Conservation (phyloP, 129 eudicot species). For the Scalesia atractyloides region DNA sequence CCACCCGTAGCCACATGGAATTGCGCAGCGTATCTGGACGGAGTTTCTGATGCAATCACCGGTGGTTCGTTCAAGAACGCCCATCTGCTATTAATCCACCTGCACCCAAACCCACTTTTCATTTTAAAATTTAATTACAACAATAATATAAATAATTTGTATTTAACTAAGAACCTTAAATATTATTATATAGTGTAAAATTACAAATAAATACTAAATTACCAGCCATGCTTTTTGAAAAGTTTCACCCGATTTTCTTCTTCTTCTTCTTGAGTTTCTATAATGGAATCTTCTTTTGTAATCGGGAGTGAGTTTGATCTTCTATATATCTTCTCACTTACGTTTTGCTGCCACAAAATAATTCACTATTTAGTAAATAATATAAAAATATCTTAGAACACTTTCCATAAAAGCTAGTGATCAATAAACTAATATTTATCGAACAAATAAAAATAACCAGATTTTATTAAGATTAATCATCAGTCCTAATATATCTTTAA, state of each 20-base stretch:
- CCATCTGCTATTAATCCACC: conserved; percentile 78
- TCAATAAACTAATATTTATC: neutral
- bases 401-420: neutral
- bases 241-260: conserved; percentile 39
- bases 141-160: too few species aligned
- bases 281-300: conserved; percentile 14
- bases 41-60: conserved; percentile 51
- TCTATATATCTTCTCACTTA: conserved; percentile 17
- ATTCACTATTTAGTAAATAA: neutral
- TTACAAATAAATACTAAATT: neutral
- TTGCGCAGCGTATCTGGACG: conserved; percentile 54
- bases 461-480: neutral
- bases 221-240: conserved; percentile 62
- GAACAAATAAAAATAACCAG: too few species aligned
- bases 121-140: neutral
- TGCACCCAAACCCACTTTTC: conserved; percentile 2
- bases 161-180: neutral
- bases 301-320: conserved; percentile 48
- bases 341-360: conserved; percentile 24
- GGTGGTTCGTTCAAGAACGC: conserved; percentile 89
- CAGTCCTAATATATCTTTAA: too few species aligned
- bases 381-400: neutral
- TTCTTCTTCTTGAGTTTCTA: conserved; percentile 20
- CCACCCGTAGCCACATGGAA: conserved; percentile 41
- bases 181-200: neutral